phyloP scores from a whole-genome alignment of 2,329 filamentous ascomycete species.

The Didymella keratinophila region DNA sequence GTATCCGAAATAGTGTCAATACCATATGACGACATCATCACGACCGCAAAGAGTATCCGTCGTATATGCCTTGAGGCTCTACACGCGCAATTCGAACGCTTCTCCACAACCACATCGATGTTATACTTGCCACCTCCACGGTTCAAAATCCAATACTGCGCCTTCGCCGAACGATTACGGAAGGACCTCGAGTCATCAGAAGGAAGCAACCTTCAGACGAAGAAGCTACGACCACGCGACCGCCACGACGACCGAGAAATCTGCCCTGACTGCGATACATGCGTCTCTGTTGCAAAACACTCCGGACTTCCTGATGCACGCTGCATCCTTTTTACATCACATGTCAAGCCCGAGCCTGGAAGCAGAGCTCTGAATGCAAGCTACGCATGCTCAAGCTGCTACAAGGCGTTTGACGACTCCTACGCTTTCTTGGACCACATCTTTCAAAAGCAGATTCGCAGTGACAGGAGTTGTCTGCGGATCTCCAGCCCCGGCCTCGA shows the following conservation, averaged over 20 bases:
- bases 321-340: conserved; percentile 44
- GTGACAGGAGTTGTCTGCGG: conserved; percentile 41
- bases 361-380: conserved; percentile 26
- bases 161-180: conserved; percentile 40
- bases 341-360: conserved; percentile 22
- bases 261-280: conserved; percentile 43
- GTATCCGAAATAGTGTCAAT: conserved; percentile 30
- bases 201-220: conserved; percentile 33
- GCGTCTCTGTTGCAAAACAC: conserved; percentile 43
- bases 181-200: conserved; percentile 34
- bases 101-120: conserved; percentile 28
- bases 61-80: conserved; percentile 43
- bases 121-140: conserved; percentile 44
- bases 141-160: conserved; percentile 46
- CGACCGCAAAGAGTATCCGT: conserved; percentile 42
- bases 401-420: conserved; percentile 47
- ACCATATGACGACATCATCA: conserved; percentile 42
- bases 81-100: conserved; percentile 40
- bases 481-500: conserved; percentile 29
- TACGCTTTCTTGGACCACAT: conserved; percentile 48
- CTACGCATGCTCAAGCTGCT: conserved; percentile 47
- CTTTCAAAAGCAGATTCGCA: conserved; percentile 46
- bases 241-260: conserved; percentile 46
- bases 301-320: conserved; percentile 43
- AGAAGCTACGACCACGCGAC: conserved; percentile 38